Conservation (phyloP, 2,329 filamentous ascomycete genomes). For the Neophaeococcomyces mojaviensis region DNA sequence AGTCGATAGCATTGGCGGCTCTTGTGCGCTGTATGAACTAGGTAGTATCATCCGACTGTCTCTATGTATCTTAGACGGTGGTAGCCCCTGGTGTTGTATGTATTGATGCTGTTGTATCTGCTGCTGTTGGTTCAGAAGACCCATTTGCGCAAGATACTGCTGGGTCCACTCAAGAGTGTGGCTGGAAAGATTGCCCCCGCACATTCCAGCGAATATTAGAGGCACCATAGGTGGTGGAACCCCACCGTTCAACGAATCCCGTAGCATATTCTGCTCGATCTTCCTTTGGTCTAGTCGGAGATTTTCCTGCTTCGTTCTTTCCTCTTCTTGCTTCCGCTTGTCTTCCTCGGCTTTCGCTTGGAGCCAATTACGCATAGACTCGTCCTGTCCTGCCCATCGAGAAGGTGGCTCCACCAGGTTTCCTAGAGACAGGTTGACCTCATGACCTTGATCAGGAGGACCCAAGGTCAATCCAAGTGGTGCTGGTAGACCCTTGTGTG, state of each 20-base stretch:
- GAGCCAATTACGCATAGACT: conserved; percentile 65
- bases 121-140: conserved; percentile 43
- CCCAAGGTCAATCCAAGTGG: conserved; percentile 47
- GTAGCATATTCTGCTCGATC: conserved; percentile 65
- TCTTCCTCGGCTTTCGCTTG: conserved; percentile 67
- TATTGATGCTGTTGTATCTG: conserved; percentile 36
- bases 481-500: conserved; percentile 62
- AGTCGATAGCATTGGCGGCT: conserved; percentile 19
- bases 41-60: conserved; percentile 30
- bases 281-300: conserved; percentile 64
- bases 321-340: conserved; percentile 64
- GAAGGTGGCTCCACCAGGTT: conserved; percentile 56
- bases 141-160: conserved; percentile 49
- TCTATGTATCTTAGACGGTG: conserved; percentile 23
- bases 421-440: conserved; percentile 32
- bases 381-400: conserved; percentile 57
- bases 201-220: conserved; percentile 66
- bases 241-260: conserved; percentile 60
- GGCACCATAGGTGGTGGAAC: conserved; percentile 69
- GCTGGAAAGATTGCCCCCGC: conserved; percentile 54
- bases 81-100: conserved; percentile 24
- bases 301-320: conserved; percentile 56
- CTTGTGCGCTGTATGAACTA: conserved; percentile 28
- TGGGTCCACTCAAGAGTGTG: conserved; percentile 61
- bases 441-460: conserved; percentile 19